phyloP scores from a whole-genome alignment of 352 stramenopile genomes.

The Globisporangium perplexum region DNA sequence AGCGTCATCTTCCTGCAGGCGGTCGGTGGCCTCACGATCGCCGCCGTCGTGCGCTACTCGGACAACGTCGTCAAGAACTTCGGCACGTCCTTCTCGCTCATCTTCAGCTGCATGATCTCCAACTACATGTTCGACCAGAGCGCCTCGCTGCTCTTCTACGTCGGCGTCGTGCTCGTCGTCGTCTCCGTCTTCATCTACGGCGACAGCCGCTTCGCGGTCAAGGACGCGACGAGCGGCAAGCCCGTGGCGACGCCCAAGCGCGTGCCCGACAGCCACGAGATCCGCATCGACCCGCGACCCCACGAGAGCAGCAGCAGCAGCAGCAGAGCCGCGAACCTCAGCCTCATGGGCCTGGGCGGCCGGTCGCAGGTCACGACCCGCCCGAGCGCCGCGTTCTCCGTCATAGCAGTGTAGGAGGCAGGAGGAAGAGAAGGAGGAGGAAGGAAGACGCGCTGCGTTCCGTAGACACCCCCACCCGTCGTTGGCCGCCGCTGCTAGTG shows the following conservation, averaged over 20 bases:
- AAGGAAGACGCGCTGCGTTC: background rate
- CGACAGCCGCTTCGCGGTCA: conserved; percentile 69
- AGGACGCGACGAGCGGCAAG: conserved; percentile 22
- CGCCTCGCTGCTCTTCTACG: conserved; percentile 68
- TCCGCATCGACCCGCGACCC: conserved; percentile 47
- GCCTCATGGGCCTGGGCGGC: background rate
- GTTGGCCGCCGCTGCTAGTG: background rate
- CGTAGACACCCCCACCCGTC: background rate
- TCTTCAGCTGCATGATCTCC: conserved; percentile 87
- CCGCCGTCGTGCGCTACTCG: conserved; percentile 82
- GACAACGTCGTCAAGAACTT: conserved; percentile 92
- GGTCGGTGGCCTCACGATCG: conserved; percentile 79
- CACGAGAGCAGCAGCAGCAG: conserved; percentile 18
- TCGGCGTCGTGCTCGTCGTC: conserved; percentile 69
- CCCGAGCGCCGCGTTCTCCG: conserved; percentile 32
- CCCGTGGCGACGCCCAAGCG: conserved; percentile 19
- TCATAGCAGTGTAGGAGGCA: conserved; percentile 23
- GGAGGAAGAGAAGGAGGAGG: background rate
- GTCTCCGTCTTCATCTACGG: conserved; percentile 83
- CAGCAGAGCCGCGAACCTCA: conserved; percentile 6
- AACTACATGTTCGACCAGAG: conserved; percentile 86
- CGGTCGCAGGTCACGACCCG: conserved; percentile 36
- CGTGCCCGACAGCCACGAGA: conserved; percentile 31
- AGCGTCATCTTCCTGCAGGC: conserved; percentile 79
- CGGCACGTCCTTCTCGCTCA: conserved; percentile 82